Percentiles rank a stretch among this genome's conserved stretches.
Evolutionary conservation across 2,329 filamentous ascomycete species (phyloP).

Genomic region (Neodidymelliopsis sp.): DNA sequence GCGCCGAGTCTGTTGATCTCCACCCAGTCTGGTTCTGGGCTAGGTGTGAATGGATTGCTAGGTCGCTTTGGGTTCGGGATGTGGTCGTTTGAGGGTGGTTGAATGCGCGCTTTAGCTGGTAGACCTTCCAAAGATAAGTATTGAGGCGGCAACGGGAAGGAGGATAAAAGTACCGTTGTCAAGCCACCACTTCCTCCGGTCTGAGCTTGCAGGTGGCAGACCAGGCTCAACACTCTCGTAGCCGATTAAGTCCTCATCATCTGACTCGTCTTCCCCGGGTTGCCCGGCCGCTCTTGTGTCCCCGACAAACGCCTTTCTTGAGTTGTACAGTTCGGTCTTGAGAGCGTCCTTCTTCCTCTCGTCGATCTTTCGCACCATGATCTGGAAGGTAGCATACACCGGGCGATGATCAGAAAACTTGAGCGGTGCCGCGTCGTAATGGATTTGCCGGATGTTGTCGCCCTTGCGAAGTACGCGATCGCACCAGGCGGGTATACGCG

Average conservation of each 20-base stretch:
- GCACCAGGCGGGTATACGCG: slow-evolving; percentile 95
- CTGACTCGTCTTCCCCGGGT: slow-evolving; percentile 62
- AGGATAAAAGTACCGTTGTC: slow-evolving; percentile 68
- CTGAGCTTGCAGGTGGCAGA: slow-evolving; percentile 68
- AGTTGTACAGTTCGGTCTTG: slow-evolving; percentile 75
- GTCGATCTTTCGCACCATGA: slow-evolving; percentile 80
- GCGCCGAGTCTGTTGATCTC: slow-evolving; percentile 46
- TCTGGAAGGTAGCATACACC: slow-evolving; percentile 89
- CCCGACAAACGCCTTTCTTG: slow-evolving; percentile 71
- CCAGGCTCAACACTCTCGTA: slow-evolving; percentile 86
- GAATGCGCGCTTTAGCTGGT: slow-evolving; percentile 75
- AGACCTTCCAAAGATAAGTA: slow-evolving; percentile 59
- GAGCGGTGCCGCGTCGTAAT: slow-evolving; percentile 83
- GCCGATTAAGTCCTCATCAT: slow-evolving; percentile 80
- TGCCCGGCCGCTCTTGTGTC: slow-evolving; percentile 64
- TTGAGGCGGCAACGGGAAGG: slow-evolving; percentile 30
- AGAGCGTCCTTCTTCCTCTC: slow-evolving; percentile 76
- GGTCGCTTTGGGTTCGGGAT: slow-evolving; percentile 76
- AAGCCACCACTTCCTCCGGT: slow-evolving; percentile 71
- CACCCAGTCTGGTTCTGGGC: slow-evolving; percentile 86
- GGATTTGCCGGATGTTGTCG: slow-evolving; percentile 78
- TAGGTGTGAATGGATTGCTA: slow-evolving; percentile 81
- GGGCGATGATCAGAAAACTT: slow-evolving; percentile 96
- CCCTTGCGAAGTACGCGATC: slow-evolving; percentile 92
- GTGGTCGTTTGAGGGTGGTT: slow-evolving; percentile 68